phyloP scores from a whole-genome alignment of 352 stramenopile species.

The Phytopythium montanum region DNA sequence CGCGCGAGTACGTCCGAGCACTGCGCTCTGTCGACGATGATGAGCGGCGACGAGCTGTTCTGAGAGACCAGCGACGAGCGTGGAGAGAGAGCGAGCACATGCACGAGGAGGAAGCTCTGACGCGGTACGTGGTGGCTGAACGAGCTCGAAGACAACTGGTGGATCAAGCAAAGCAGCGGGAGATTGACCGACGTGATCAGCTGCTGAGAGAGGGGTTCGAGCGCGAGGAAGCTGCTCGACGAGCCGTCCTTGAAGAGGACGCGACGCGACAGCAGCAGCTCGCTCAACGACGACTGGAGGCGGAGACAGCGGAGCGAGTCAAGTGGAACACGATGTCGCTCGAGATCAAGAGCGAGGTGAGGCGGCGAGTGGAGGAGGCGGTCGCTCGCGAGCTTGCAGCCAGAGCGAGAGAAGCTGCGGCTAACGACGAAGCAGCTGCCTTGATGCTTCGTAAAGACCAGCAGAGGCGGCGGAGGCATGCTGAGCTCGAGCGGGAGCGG shows the following conservation, averaged over 20 bases:
- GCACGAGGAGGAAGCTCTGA: constrained; percentile 56
- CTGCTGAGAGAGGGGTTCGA: constrained; percentile 28
- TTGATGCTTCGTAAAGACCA: constrained; percentile 14
- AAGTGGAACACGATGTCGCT: constrained; percentile 25
- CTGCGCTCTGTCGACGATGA: constrained; percentile 32
- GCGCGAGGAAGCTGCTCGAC: constrained; percentile 20
- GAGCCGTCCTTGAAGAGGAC: constrained; percentile 19
- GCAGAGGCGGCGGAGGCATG: constrained; percentile 24
- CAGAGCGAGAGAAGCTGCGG: constrained; percentile 1
- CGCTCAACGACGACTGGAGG: constrained; percentile 19
- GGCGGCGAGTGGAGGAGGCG: constrained; percentile 9
- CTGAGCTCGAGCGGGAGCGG: constrained; percentile 34
- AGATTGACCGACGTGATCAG: constrained; percentile 23
- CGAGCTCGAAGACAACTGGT: not conserved
- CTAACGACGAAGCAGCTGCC: constrained; percentile 6
- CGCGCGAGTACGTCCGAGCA: constrained; percentile 38
- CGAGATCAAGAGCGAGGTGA: constrained; percentile 19
- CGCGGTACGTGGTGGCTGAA: constrained; percentile 45
- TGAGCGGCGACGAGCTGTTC: constrained; percentile 19
- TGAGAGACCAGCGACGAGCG: constrained; percentile 29
- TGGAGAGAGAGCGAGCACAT: constrained; percentile 46
- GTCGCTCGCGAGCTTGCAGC: not conserved
- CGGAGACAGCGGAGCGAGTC: constrained; percentile 19
- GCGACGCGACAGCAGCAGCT: constrained; percentile 25
- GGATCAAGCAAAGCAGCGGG: constrained; percentile 15